Base-by-base conservation (phyloP, 2,329 filamentous ascomycete species). In the Botrytis deweyae region DNA sequence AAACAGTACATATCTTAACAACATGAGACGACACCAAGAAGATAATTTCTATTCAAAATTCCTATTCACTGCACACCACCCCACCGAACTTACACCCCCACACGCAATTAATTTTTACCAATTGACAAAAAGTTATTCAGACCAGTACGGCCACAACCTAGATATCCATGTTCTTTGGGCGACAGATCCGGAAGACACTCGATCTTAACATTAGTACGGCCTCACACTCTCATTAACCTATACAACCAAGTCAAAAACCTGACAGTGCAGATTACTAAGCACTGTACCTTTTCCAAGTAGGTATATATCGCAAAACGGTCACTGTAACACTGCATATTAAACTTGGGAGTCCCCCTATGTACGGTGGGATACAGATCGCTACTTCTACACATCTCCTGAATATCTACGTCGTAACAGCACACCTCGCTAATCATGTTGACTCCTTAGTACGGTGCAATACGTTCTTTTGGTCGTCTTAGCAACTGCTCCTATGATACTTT, bases 191-290 rank as follows among this genome's bases (percentile, higher is more conserved):
- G 25, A 55, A 55, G 25, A 14, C 25, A n/a, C 2, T 55, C 5
- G 12, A 7, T 12, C 5, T n/a, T 7, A n/a, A n/a, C 3, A 14
- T 52, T 7, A 14, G 5, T n/a, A n/a, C 10, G 25, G 25, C 49
- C 5, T 6, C 10, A n/a, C 4, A 52, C 4, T 7, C 49, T 16
- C 25, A 12, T 14, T 6, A n/a, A 52, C 22, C 4, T 14, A n/a
- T 0, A 52, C 12, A 16, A 1, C 5, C 2, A 3, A 16, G 7
- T 16, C n/a, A 29, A 4, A 16, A 29, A 4, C n/a, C 2, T 8
- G 52, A 58, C 14, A 29, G 52, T 18, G 1, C 1, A 58, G 7
- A 3, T 29, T 58, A 29, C 14, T 18, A 29, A 29, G 12, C n/a
- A 16, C 18, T 33, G 14, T 33, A 29, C 6, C 6, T 1, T 29